phyloP scores from a whole-genome alignment of 2,329 filamentous ascomycete genomes.

The Fusarium transvaalense region DNA sequence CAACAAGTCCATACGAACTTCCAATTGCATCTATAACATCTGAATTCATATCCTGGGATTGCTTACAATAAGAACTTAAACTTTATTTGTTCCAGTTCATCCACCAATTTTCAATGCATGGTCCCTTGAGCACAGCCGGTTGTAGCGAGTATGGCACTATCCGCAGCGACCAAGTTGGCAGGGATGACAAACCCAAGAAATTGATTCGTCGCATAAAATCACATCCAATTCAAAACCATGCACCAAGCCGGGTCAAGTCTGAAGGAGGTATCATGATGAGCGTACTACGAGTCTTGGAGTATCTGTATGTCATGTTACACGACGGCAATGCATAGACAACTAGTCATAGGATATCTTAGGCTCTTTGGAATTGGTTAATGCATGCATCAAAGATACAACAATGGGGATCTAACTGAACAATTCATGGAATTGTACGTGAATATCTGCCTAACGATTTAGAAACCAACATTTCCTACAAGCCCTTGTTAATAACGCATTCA shows the following conservation, averaged over 20 bases:
- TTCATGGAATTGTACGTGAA: not conserved
- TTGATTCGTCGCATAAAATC: conserved; percentile 39
- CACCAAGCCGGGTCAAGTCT: not conserved
- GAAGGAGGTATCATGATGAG: conserved; percentile 15
- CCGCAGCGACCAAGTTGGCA: not conserved
- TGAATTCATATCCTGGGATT: not conserved
- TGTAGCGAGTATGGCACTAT: not conserved
- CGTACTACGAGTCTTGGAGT: not conserved
- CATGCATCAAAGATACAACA: not conserved
- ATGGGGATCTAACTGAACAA: not conserved
- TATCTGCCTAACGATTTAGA: not conserved
- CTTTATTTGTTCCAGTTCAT: not conserved
- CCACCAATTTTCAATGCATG: not conserved
- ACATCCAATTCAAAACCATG: not conserved
- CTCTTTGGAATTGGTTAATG: not conserved
- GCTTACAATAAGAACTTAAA: not conserved
- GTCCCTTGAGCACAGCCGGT: not conserved
- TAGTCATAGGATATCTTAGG: not conserved
- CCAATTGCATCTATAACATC: not conserved
- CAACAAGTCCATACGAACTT: conserved; percentile 1
- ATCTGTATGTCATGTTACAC: not conserved
- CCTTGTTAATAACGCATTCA: conserved; percentile 9
- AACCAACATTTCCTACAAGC: conserved; percentile 4
- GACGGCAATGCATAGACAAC: not conserved
- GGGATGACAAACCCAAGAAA: conserved; percentile 39